A percentile compares a stretch with the other conserved stretches of the same genome.
phyloP scores from a whole-genome alignment of 768 basidiomycete species.

The Trametes cingulata region DNA sequence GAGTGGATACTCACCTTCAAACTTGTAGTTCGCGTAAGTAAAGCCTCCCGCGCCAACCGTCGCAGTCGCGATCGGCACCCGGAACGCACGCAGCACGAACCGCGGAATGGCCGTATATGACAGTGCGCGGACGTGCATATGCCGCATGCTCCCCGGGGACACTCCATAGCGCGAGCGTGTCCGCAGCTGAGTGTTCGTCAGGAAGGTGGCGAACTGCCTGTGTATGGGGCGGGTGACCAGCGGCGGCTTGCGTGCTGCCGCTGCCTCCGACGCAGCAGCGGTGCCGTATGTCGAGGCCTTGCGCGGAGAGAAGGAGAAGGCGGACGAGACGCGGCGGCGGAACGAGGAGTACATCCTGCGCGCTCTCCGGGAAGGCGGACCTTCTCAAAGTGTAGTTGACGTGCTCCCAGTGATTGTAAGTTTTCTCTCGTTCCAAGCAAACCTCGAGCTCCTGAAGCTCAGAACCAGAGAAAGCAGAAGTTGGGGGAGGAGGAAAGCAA shows the following conservation, averaged over 20 bases:
- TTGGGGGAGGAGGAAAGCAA: not conserved
- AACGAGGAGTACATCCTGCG: slow-evolving; percentile 45
- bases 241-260: slow-evolving; percentile 37
- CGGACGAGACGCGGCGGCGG: slow-evolving; percentile 40
- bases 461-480: not conserved
- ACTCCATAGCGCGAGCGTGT: slow-evolving; percentile 50
- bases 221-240: slow-evolving; percentile 46
- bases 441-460: not conserved
- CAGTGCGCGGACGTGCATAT: slow-evolving; percentile 70
- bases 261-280: slow-evolving; percentile 2
- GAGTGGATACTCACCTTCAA: slow-evolving; percentile 68
- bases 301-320: slow-evolving; percentile 23
- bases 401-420: not conserved
- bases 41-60: slow-evolving; percentile 89
- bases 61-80: slow-evolving; percentile 84
- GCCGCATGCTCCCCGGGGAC: slow-evolving; percentile 50
- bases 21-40: slow-evolving; percentile 95
- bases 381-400: not conserved
- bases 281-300: slow-evolving; percentile 20
- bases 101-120: slow-evolving; percentile 90
- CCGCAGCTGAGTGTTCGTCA: slow-evolving; percentile 47
- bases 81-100: slow-evolving; percentile 84
- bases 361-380: slow-evolving; percentile 2
- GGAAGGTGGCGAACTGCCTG: slow-evolving; percentile 58
- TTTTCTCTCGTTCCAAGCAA: not conserved